Evolutionary conservation across 2,329 filamentous ascomycete genomes (phyloP).

Genomic region (Pseudogymnoascus sp.): DNA sequence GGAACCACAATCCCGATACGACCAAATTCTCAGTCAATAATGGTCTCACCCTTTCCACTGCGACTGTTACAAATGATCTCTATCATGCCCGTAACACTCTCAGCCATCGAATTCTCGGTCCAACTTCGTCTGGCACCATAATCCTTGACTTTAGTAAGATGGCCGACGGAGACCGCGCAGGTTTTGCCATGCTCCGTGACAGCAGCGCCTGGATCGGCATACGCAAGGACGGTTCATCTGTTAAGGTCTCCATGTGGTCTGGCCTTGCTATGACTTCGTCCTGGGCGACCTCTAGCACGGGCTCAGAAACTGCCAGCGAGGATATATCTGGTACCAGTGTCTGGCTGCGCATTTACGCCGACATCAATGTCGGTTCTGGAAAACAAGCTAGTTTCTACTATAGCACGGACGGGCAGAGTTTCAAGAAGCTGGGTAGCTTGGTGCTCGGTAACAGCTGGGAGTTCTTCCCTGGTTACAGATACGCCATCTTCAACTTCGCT

Average conservation of each 20-base stretch:
- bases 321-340: constrained; percentile 22
- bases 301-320: constrained; percentile 23
- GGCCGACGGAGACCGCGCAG: constrained; percentile 43
- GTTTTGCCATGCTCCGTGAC: constrained; percentile 47
- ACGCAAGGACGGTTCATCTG: constrained; percentile 29
- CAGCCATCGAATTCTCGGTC: constrained; percentile 39
- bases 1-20: constrained; percentile 54
- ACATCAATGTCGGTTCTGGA: constrained; percentile 29
- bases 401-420: constrained; percentile 36
- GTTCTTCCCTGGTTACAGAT: constrained; percentile 43
- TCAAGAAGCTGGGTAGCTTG: constrained; percentile 30
- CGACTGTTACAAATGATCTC: constrained; percentile 45
- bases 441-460: constrained; percentile 37
- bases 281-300: constrained; percentile 30
- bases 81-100: constrained; percentile 41
- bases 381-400: constrained; percentile 34
- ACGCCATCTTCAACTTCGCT: constrained; percentile 43
- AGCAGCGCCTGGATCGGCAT: constrained; percentile 46
- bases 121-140: constrained; percentile 42
- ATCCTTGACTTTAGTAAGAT: constrained; percentile 42
- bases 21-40: constrained; percentile 37
- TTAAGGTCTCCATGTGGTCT: constrained; percentile 26
- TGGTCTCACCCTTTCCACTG: constrained; percentile 41
- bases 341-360: constrained; percentile 33
- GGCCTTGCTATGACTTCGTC: constrained; percentile 28